These are phyloP conservation scores for Stachybotrys chlorohalonatus DNA, from an alignment of 2,329 filamentous ascomycete genomes.

Conservation along the genomic window DNA sequence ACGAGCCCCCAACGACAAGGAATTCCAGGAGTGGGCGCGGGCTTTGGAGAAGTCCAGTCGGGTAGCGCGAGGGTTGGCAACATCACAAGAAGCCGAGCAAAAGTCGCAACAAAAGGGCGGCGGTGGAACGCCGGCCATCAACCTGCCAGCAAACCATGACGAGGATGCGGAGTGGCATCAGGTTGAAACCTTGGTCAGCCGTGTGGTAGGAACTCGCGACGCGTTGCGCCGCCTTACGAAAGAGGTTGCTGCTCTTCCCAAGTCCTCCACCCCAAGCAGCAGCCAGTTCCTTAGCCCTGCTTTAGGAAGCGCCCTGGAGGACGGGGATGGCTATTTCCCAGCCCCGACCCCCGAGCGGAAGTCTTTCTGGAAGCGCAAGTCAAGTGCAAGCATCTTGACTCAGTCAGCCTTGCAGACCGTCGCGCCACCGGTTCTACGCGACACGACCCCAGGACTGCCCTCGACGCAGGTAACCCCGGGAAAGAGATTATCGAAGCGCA, in stretches of 20 bases:
- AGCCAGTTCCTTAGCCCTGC: slow-evolving; percentile 30
- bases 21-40: slow-evolving; percentile 80
- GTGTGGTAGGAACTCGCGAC: slow-evolving; percentile 80
- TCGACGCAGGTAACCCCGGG: slow-evolving; percentile 6
- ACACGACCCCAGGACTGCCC: slow-evolving; percentile 30
- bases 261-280: slow-evolving; percentile 10
- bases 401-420: slow-evolving; percentile 30
- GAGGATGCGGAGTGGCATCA: slow-evolving; percentile 82
- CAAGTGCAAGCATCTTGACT: slow-evolving; percentile 43
- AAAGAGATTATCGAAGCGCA: slow-evolving; percentile 18
- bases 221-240: slow-evolving; percentile 78
- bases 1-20: slow-evolving; percentile 68
- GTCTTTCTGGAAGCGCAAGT: slow-evolving; percentile 89
- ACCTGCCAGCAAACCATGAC: slow-evolving; percentile 27
- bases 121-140: slow-evolving; percentile 10
- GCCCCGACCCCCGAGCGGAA: slow-evolving; percentile 44
- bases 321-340: slow-evolving; percentile 49
- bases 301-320: slow-evolving; percentile 33
- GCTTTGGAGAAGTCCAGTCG: slow-evolving; percentile 78
- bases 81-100: slow-evolving; percentile 12
- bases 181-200: slow-evolving; percentile 76
- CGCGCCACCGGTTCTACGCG: slow-evolving; percentile 28
- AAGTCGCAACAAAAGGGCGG: slow-evolving; percentile 18
- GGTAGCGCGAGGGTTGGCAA: slow-evolving; percentile 46
- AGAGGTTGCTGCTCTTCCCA: slow-evolving; percentile 57